These are phyloP conservation scores for Exidia glandulosa DNA, from an alignment of 768 basidiomycete species.

Conservation along the genomic window DNA sequence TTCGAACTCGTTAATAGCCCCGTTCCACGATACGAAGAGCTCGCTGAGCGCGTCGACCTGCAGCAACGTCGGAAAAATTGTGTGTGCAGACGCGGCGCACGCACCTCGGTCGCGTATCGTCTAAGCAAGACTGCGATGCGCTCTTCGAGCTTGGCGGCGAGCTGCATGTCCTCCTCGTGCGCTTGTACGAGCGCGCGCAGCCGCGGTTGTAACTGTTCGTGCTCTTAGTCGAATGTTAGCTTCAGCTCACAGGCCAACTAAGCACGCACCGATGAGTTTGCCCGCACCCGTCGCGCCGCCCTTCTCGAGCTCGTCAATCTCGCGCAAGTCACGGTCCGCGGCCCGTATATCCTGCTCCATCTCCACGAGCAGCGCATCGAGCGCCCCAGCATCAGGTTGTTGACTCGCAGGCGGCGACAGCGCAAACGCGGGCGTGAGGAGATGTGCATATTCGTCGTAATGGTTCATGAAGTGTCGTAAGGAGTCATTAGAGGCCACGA, in stretches of 20 bases:
- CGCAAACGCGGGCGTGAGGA: constrained; percentile 66
- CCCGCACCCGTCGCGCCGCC: constrained; percentile 66
- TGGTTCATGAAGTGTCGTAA: constrained; percentile 63
- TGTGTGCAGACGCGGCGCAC: constrained; percentile 12
- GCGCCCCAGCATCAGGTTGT: constrained; percentile 49
- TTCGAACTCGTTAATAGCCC: constrained; percentile 58
- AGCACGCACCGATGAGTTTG: constrained; percentile 44
- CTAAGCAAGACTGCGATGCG: constrained; percentile 57
- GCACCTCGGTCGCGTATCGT: constrained; percentile 57
- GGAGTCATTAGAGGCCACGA: constrained; percentile 59
- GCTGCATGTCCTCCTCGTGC: constrained; percentile 46
- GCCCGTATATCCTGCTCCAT: constrained; percentile 79
- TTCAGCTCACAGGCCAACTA: not conserved
- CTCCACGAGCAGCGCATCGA: constrained; percentile 61
- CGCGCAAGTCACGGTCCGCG: constrained; percentile 71
- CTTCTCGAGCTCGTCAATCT: constrained; percentile 59
- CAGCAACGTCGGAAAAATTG: not conserved
- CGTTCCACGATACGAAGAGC: constrained; percentile 78
- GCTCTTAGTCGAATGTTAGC: constrained; percentile 35
- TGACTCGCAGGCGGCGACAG: constrained; percentile 32
- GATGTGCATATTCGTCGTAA: constrained; percentile 67
- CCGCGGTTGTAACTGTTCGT: constrained; percentile 58
- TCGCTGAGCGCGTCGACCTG: constrained; percentile 77
- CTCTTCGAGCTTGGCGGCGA: constrained; percentile 51
- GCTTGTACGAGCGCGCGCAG: constrained; percentile 45